Base-by-base conservation (phyloP, 2,329 filamentous ascomycete species). In the Capronia epimyces region DNA sequence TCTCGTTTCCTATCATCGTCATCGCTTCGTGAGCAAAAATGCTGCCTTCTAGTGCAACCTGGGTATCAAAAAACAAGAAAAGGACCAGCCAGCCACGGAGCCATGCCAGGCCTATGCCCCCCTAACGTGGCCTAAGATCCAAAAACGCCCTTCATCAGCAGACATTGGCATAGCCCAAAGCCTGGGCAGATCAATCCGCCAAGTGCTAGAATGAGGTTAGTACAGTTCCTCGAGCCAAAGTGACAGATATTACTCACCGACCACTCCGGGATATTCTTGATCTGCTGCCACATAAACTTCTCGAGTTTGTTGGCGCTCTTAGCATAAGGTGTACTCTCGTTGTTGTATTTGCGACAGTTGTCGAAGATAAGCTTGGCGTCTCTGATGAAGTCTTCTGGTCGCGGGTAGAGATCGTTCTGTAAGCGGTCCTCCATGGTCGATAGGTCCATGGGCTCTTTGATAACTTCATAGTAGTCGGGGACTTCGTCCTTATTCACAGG, bases 391-490 rank as follows among this genome's bases (percentile, higher is more conserved):
- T 97, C 93, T 65, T 97, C 89, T 0, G 93, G 91, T 0, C 82
- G 89, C 13, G 83, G 80, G 66, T 98, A 98, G 64, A 91, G 81
- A 69, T 97, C 93, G 32, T 89, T 88, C 65, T 97, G 90, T 57
- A 96, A 84, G 70, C 95, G 95, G 61, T 82, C 83, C 69, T 97
- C 93, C 91, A 98, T 97, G 16, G 90, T 96, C 42, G 81, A 84
- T 42, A 96, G 76, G 66, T 96, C 93, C 93, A 98, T 98, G 29
- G 93, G 93, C 67, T 95, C 87, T 66, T 90, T 90, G 74, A 98
- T 98, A 55, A 97, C 90, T 53, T 95, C 89, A 74, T 97, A 97
- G 72, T 98, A 98, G 68, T 98, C 93, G n/a, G 89, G 83, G 0
- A 98, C 93, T 60, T 97, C 93, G 63, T 98, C 93, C 60, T 86